Evolutionary conservation across 2,329 filamentous ascomycete genomes (phyloP).

Genomic region (Gremmenia infestans): DNA sequence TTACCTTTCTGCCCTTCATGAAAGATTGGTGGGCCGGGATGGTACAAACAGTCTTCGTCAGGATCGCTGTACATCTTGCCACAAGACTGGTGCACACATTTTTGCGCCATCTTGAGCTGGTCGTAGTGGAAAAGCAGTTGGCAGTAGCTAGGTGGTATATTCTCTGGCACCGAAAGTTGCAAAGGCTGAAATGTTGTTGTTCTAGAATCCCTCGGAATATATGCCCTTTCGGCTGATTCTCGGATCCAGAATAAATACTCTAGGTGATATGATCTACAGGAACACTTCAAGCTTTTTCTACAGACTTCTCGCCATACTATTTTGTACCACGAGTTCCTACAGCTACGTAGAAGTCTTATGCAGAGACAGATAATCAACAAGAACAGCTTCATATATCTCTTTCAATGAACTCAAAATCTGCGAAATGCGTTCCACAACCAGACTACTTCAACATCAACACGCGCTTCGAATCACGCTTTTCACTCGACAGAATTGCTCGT

Average conservation of each 20-base stretch:
- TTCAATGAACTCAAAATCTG: neutral
- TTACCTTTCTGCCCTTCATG: constrained; percentile 98
- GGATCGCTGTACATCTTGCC: constrained; percentile 80
- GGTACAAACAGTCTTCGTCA: constrained; percentile 82
- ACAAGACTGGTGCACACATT: constrained; percentile 96
- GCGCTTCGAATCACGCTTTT: constrained; percentile 68
- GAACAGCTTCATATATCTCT: neutral
- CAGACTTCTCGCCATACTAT: too few relatives aligned
- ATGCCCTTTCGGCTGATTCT: too few relatives aligned
- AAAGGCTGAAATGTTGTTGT: neutral
- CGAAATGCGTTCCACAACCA: constrained; percentile 46
- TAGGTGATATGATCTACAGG: too few relatives aligned
- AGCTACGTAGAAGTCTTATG: too few relatives aligned
- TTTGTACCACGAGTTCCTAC: too few relatives aligned
- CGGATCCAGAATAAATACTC: too few relatives aligned
- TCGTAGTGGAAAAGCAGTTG: neutral
- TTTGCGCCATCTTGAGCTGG: constrained; percentile 47
- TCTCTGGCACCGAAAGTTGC: neutral
- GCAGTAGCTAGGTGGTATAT: neutral
- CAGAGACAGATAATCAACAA: too few relatives aligned
- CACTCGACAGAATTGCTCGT: constrained; percentile 64
- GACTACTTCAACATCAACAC: constrained; percentile 43
- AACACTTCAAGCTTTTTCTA: too few relatives aligned
- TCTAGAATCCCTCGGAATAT: neutral
- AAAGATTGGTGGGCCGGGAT: constrained; percentile 89